Evolutionary conservation across 192 early-diverging fungal species (phyloP), one percentile per base, ranked within the genome.

Genomic region (Backusella macrospora): DNA sequence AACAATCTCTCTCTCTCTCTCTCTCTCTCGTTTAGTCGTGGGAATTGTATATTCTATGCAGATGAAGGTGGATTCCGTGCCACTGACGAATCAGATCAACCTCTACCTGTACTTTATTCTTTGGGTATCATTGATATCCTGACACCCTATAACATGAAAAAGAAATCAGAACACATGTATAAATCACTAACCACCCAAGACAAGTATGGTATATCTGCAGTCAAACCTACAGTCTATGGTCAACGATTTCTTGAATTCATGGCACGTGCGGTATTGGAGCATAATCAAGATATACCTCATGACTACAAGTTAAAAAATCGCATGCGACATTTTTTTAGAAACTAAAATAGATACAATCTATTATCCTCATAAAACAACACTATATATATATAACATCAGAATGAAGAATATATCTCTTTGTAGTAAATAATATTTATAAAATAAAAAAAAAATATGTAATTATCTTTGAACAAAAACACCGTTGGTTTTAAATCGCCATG

Each of bases 41-140:
- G 89, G 9, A 85, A 92, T 71, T 96, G 91, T 71, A 80, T 93
- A 62, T 98, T 98, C 80, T 97, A 96, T 77, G 86, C 88, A 43
- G 96, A 98, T 62, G 87, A 95, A 48, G 97, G 97, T 72, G 98
- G 98, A 3, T 92, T 95, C 65, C 82, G 85, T 37, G 87, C 95
- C 14, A 93, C 96, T 1, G 93, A 94, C 73, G 88, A 90, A 65
- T 65, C 80, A 47, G 90, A 97, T 74, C 76, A 86, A 59, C 87
- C 91, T 1, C 77, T 86, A 7, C 83, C 87, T 63, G 83, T 91
- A 65, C 85, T 98, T 7, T 99, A 99, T 83, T 98, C 96, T 74
- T 87, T 99, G 72, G 96, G 97, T 18, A 92, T 98, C 73, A 99
- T 99, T 68, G 98, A 99, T 76, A 98, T 99, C 48, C 87, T 99